Percentiles rank a stretch among this genome's conserved stretches.
Conservation (phyloP, 345 rosid species). For the Punica granatum region DNA sequence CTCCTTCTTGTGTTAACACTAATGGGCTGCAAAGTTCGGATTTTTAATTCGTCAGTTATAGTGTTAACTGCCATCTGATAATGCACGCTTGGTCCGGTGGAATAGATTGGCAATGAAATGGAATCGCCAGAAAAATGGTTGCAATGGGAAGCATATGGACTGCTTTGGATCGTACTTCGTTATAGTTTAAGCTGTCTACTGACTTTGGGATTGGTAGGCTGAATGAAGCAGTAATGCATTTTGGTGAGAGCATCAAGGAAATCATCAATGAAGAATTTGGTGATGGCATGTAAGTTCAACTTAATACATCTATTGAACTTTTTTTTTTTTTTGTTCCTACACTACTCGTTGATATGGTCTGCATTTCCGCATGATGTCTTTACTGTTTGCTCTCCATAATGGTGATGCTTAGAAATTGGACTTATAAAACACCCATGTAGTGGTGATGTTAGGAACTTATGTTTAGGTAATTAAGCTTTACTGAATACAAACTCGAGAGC, state of each 20-base stretch:
- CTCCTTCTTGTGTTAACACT: too few species aligned
- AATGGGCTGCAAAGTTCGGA: not conserved
- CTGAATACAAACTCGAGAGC: not conserved
- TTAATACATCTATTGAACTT: not conserved
- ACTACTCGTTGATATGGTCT: not conserved
- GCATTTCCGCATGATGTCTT: not conserved
- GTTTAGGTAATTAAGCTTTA: not conserved
- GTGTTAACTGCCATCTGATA: not conserved
- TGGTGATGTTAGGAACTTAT: not conserved
- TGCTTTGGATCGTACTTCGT: not conserved
- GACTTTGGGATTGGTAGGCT: slow-evolving; percentile 35
- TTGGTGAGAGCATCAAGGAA: slow-evolving; percentile 90
- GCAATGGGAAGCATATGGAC: not conserved
- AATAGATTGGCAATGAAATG: too few species aligned
- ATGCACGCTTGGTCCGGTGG: too few species aligned
- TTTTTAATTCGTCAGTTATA: not conserved
- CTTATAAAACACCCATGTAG: not conserved
- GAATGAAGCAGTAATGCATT: slow-evolving; percentile 96
- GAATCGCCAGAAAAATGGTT: not conserved
- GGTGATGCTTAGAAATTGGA: not conserved
- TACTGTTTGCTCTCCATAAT: not conserved
- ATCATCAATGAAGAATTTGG: slow-evolving; percentile 90
- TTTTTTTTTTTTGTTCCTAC: not conserved
- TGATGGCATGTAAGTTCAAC: slow-evolving; percentile 72
- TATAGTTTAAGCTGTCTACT: not conserved